Conservation (phyloP, 2,329 filamentous ascomycete species). For the Alternaria gansuensis region DNA sequence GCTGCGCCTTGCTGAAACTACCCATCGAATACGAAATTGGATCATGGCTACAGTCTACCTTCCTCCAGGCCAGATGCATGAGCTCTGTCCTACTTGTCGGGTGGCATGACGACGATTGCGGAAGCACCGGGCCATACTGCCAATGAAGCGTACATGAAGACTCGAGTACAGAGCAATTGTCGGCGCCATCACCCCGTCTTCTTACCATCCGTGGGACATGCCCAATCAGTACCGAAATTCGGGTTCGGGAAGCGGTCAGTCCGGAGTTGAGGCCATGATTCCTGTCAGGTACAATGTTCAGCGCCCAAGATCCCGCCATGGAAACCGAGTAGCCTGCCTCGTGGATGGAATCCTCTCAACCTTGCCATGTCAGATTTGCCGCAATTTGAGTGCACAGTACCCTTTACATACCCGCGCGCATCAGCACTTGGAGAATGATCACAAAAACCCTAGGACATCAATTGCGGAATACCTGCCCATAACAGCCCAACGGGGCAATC, state of each 20-base stretch:
- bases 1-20: slow-evolving; percentile 26
- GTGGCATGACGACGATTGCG: slow-evolving; percentile 27
- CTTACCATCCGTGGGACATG: slow-evolving; percentile 17
- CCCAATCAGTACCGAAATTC: slow-evolving; percentile 20
- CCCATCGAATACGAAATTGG: slow-evolving; percentile 22
- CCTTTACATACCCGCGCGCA: slow-evolving; percentile 13
- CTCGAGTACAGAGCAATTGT: slow-evolving; percentile 17
- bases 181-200: slow-evolving; percentile 25
- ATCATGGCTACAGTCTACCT: slow-evolving; percentile 19
- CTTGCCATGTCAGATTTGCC: slow-evolving; percentile 9
- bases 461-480: slow-evolving; percentile 35
- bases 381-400: slow-evolving; percentile 7
- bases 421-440: slow-evolving; percentile 15
- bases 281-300: slow-evolving; percentile 9
- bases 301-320: slow-evolving; percentile 2
- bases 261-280: slow-evolving; percentile 18
- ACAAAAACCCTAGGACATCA: slow-evolving; percentile 15
- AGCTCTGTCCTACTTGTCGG: slow-evolving; percentile 17
- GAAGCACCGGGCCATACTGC: slow-evolving; percentile 22
- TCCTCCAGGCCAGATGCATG: slow-evolving; percentile 18
- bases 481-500: slow-evolving; percentile 40
- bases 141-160: slow-evolving; percentile 12
- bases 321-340: slow-evolving; percentile 1
- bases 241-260: slow-evolving; percentile 23
- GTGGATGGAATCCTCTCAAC: background rate